Evolutionary conservation across 768 basidiomycete species (phyloP).

Genomic region (Mycena haematopus): DNA sequence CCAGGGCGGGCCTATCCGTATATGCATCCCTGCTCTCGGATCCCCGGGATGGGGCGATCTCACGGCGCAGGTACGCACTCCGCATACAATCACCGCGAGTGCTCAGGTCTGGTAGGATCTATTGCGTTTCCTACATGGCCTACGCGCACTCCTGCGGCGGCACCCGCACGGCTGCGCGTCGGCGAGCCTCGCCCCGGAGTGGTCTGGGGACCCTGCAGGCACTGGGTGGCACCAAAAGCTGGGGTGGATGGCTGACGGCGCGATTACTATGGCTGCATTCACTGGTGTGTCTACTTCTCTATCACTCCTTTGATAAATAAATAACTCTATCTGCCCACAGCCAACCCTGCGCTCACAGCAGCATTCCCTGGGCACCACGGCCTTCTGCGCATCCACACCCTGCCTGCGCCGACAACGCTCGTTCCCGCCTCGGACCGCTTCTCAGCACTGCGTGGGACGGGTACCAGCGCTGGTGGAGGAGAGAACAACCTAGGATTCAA

Average conservation of each 20-base stretch:
- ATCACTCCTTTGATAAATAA: not conserved
- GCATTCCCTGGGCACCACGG: slow-evolving; percentile 90
- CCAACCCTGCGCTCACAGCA: slow-evolving; percentile 73
- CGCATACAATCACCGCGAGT: not conserved
- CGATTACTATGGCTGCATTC: slow-evolving; percentile 78
- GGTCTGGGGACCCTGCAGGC: slow-evolving; percentile 58
- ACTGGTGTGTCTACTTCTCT: slow-evolving; percentile 59
- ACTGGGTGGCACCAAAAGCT: slow-evolving; percentile 78
- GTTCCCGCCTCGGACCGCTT: slow-evolving; percentile 81
- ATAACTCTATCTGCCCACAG: slow-evolving; percentile 48
- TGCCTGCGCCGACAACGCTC: slow-evolving; percentile 78
- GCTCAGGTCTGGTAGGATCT: slow-evolving; percentile 56
- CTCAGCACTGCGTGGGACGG: slow-evolving; percentile 78
- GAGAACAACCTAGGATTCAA: slow-evolving; percentile 98
- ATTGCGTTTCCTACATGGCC: slow-evolving; percentile 70
- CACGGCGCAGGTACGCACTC: slow-evolving; percentile 53
- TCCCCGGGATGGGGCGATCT: slow-evolving; percentile 76
- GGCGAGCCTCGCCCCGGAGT: slow-evolving; percentile 67
- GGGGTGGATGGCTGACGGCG: slow-evolving; percentile 80
- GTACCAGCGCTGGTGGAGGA: slow-evolving; percentile 61
- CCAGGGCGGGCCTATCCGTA: slow-evolving; percentile 50
- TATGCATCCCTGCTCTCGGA: slow-evolving; percentile 70
- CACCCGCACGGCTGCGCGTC: slow-evolving; percentile 70
- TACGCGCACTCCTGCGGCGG: slow-evolving; percentile 66
- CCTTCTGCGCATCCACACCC: slow-evolving; percentile 73